Evolutionary conservation across 345 rosid species (phyloP), one percentile per base, ranked within the genome.

Genomic region (Linum usitatissimum): DNA sequence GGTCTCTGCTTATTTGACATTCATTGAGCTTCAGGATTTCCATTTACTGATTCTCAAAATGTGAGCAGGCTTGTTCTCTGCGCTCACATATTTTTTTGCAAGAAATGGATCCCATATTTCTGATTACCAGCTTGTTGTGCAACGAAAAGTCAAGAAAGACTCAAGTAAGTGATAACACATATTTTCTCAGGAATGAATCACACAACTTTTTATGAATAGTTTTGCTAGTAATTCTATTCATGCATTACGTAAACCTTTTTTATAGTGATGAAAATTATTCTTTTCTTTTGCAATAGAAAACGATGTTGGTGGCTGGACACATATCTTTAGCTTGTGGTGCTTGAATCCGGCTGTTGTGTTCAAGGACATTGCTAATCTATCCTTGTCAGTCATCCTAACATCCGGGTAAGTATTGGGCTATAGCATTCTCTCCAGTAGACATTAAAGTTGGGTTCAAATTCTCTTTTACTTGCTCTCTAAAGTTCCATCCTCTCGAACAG

Each of bases 281-380:
- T 39, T 62, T 55, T 48, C 59, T 20, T 62, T 40, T 72, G 67
- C 64, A 42, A 66, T 83, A 91, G 96, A 82, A 79, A 81, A 75
- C 71, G 64, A 83, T 68, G 57, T 63, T 69, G 82, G 80, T 40
- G 74, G 75, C 60, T 86, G 89, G 79, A 81, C 78, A 53, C 76
- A 78, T 68, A 81, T 85, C 71, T 76, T 92, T 53, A 86, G 93
- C 70, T 76, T 92, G 68, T 92, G 98, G 98, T 92, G 98, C 81
- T 67, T 89, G 85, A 87, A 92, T 81, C 95, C 98, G n/a, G 80
- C 91, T 6, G 94, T 92, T 73, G 98, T 89, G 31, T 92, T 89
- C 79, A 83, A 74, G 78, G 97, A 92, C 72, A 70, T 87, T 21
- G 90, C 96, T 56, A 80, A 87, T 61, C 86, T 92, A 67, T 92